Conservation (phyloP, 208 protist genomes). For the Lotmaria passim region DNA sequence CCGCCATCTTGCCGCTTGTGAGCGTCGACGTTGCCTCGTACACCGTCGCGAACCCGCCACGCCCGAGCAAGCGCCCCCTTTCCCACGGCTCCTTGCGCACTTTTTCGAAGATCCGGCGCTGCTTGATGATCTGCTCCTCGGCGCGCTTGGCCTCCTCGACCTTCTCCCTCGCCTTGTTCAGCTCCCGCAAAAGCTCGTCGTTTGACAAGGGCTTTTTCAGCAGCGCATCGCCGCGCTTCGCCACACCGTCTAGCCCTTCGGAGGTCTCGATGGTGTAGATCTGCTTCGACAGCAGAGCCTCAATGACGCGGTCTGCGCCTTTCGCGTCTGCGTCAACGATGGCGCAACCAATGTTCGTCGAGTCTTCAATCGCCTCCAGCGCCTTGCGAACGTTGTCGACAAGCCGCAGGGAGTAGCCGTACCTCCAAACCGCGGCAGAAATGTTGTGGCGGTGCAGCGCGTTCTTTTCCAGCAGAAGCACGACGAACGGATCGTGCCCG, state of each 20-base stretch:
- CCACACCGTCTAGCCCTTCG: constrained; percentile 38
- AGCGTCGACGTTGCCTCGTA: constrained; percentile 73
- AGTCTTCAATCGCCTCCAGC: constrained; percentile 61
- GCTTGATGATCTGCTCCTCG: constrained; percentile 57
- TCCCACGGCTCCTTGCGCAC: constrained; percentile 73
- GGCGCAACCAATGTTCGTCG: constrained; percentile 64
- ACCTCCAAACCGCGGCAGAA: constrained; percentile 55
- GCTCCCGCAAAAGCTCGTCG: constrained; percentile 42
- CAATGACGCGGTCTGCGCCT: constrained; percentile 47
- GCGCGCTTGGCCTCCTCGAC: constrained; percentile 54
- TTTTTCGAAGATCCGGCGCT: constrained; percentile 54
- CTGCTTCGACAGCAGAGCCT: constrained; percentile 46
- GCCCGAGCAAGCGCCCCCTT: constrained; percentile 59
- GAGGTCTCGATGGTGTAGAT: constrained; percentile 73
- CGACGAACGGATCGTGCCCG: constrained; percentile 56
- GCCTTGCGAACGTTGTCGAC: constrained; percentile 67
- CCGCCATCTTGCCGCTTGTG: constrained; percentile 85
- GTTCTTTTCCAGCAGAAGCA: constrained; percentile 73
- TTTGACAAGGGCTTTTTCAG: constrained; percentile 55
- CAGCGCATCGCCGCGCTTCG: constrained; percentile 44
- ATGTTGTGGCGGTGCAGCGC: constrained; percentile 73
- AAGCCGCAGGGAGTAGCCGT: constrained; percentile 61
- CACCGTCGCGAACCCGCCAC: constrained; percentile 74
- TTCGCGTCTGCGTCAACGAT: constrained; percentile 61
- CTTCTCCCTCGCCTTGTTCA: constrained; percentile 43